Percentiles rank a stretch among this genome's conserved stretches.
These are phyloP conservation scores for Cutaneotrichosporon mucoides DNA, from an alignment of 1,284 basidiomycete genomes.

Conservation along the genomic window DNA sequence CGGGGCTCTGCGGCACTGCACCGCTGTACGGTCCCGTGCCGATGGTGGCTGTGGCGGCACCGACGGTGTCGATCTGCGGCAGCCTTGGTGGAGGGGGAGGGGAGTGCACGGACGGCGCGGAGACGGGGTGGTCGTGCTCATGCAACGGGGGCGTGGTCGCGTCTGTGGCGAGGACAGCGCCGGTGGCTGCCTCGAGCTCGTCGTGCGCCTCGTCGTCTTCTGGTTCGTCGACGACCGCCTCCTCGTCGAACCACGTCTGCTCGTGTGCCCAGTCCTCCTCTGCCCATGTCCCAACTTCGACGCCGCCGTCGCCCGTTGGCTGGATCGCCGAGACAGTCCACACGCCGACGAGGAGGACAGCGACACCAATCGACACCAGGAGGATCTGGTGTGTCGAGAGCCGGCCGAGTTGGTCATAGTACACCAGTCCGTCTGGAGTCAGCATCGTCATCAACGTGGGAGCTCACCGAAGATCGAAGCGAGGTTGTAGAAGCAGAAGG, in stretches of 20 bases:
- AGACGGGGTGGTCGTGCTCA: conserved; percentile 3
- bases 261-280: conserved; percentile 39
- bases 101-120: neutral
- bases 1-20: conserved; percentile 18
- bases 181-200: conserved; percentile 24
- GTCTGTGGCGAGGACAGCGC: conserved; percentile 20
- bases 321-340: conserved; percentile 66
- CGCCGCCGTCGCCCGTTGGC: conserved; percentile 43
- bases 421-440: conserved; percentile 63
- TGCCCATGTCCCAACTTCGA: conserved; percentile 50
- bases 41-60: neutral
- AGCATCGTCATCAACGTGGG: neutral
- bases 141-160: conserved; percentile 7
- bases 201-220: conserved; percentile 21
- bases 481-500: conserved; percentile 94
- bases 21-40: neutral
- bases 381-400: conserved; percentile 65
- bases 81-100: neutral
- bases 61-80: neutral
- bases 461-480: conserved; percentile 68
- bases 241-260: conserved; percentile 14
- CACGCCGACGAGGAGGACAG: conserved; percentile 76
- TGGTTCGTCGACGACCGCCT: conserved; percentile 18
- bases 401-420: conserved; percentile 80
- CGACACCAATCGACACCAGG: conserved; percentile 74